A percentile compares a stretch with the other conserved stretches of the same genome.
These are phyloP conservation scores for Carex kokanica DNA, from an alignment of 176 grass and related monocot genomes.

Conservation along the genomic window DNA sequence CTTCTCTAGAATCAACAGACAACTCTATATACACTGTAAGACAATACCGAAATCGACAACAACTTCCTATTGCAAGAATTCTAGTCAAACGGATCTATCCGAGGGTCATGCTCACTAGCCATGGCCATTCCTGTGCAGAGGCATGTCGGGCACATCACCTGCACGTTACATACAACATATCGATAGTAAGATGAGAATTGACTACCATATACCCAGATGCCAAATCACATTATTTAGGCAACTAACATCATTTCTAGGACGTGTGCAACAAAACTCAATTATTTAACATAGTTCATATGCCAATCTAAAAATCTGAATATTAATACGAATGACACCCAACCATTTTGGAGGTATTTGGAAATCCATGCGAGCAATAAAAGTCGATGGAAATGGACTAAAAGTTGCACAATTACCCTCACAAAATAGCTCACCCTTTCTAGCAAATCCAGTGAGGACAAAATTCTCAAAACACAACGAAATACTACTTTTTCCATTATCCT, in stretches of 20 bases:
- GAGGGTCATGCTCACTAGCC: constrained; percentile 95
- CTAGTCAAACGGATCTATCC: constrained; percentile 89
- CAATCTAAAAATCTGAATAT: neutral
- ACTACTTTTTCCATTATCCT: neutral
- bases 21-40: constrained; percentile 13
- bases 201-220: neutral
- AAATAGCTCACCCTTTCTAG: neutral
- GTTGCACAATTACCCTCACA: neutral
- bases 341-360: neutral
- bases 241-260: neutral
- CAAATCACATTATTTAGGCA: neutral
- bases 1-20: neutral
- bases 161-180: constrained; percentile 25
- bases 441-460: neutral
- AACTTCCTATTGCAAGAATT: neutral
- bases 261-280: neutral
- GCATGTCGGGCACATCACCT: constrained; percentile 99
- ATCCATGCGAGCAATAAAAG: neutral
- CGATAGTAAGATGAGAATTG: neutral
- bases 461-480: neutral
- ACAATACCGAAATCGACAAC: constrained; percentile 11
- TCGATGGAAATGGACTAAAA: neutral
- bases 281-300: neutral
- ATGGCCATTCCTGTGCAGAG: constrained; percentile 99
- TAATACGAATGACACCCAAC: neutral